Base-by-base conservation (phyloP, 768 basidiomycete species). In the Omphalotus guepiniiformis region DNA sequence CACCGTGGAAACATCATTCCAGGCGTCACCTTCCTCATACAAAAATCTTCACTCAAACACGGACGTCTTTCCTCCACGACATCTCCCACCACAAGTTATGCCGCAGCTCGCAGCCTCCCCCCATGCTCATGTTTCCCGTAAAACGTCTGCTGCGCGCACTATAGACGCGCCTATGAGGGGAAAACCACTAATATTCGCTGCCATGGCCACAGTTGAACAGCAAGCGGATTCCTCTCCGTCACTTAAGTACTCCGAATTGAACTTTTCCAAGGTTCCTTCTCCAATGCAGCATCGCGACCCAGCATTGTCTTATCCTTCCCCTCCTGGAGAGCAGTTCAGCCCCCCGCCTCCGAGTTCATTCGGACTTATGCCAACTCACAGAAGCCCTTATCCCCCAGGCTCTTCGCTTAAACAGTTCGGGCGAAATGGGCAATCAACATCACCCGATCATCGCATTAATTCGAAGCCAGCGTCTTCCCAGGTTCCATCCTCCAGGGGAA, bases 121-220 rank as follows among this genome's bases (percentile, higher is more conserved):
- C 4, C 35, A 32, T 16, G 25, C 28, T 15, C 32, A 18, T 15
- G 13, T 11, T 47, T 38, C 30, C n/a, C 30, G n/a, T 32, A 9
- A 9, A 32, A 9, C 45, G 3, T 19, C 45, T 13, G 19, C 6
- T 18, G 15, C 5, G 27, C 7, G 11, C 7, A 13, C 18, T 21
- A 6, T 15, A 13, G 22, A 23, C 8, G 19, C 3, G 15, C 22
- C 27, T 18, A 27, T 37, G 23, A 36, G 38, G 9, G 36, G 27
- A 39, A 19, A 11, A 18, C 82, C 84, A 1, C 68, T 80, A 19
- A 86, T 87, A 26, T 86, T 86, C 47, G 61, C 80, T 5, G 79
- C 82, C 3, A 79, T 76, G 73, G 66, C 70, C 11, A 43, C 62
- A n/a, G 48, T 57, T 5, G 59, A 58, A 23, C 57, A 64, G 42